These are phyloP conservation scores for Neckera pumila DNA, from an alignment of 225 moss, liverwort and hornwort species.

Conservation along the genomic window DNA sequence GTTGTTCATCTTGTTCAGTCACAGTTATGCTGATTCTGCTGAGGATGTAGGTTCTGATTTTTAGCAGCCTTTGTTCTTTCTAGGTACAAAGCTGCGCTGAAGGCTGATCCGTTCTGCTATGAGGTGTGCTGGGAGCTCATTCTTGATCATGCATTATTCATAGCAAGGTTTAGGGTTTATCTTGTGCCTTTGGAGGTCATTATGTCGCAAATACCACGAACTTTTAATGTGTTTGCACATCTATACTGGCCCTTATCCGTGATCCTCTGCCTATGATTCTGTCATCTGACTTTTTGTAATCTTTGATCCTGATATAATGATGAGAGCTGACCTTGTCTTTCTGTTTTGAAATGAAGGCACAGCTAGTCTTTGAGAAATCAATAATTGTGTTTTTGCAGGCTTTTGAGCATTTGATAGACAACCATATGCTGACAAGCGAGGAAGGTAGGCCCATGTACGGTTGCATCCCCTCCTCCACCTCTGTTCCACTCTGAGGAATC, in stretches of 20 bases:
- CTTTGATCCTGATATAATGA: neutral
- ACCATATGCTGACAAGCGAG: slow-evolving; percentile 94
- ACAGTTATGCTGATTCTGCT: neutral
- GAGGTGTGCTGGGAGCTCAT: slow-evolving; percentile 33
- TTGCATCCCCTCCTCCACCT: slow-evolving; percentile 11
- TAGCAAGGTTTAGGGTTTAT: neutral
- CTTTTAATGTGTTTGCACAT: neutral
- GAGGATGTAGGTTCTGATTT: neutral
- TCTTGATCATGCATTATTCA: neutral
- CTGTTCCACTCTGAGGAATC: neutral
- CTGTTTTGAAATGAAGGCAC: neutral
- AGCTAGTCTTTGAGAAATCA: neutral
- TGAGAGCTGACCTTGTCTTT: neutral
- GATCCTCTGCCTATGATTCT: neutral
- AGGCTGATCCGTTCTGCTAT: slow-evolving; percentile 88
- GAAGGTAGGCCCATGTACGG: slow-evolving; percentile 63
- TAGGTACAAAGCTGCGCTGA: slow-evolving; percentile 94
- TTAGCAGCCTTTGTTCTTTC: neutral
- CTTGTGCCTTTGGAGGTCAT: neutral
- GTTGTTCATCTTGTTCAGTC: neutral
- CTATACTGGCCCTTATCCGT: neutral
- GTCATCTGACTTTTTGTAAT: neutral
- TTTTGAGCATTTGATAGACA: slow-evolving; percentile 90
- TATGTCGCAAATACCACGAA: neutral
- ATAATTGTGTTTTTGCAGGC: slow-evolving; percentile 31